A percentile compares a stretch with the other conserved stretches of the same genome.
Conservation (phyloP, 257 asterid genomes). For the Handroanthus guayacan region DNA sequence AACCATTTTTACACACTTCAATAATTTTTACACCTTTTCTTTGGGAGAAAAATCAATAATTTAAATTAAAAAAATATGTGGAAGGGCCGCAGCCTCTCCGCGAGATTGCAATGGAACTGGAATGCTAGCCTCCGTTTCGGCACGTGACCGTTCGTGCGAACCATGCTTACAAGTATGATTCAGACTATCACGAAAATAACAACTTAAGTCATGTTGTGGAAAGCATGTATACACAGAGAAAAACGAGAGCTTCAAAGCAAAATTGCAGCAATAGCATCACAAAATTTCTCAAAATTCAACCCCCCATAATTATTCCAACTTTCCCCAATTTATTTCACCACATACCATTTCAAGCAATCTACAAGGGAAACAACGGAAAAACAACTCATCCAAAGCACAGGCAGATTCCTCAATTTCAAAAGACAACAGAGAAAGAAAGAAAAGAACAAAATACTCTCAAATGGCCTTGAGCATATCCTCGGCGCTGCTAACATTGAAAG, state of each 20-base stretch:
- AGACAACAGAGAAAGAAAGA: constrained; percentile 13
- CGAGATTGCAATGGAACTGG: too few species aligned
- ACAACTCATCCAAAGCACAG: constrained; percentile 23
- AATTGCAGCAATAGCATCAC: neutral
- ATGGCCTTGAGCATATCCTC: constrained; percentile 87
- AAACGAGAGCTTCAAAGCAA: neutral
- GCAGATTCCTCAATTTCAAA: constrained; percentile 32
- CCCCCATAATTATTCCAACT: neutral
- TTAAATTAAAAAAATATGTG: too few species aligned
- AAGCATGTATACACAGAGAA: neutral
- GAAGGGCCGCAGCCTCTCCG: too few species aligned
- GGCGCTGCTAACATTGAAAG: constrained; percentile 96
- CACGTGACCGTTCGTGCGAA: too few species aligned
- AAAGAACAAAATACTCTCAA: constrained; percentile 37
- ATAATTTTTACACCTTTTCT: too few species aligned
- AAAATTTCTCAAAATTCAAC: constrained; percentile 25
- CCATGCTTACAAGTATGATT: neutral
- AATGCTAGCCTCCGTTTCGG: too few species aligned
- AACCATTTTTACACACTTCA: too few species aligned
- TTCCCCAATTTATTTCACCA: constrained; percentile 34
- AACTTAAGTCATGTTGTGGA: constrained; percentile 17
- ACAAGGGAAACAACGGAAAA: constrained; percentile 6
- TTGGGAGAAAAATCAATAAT: too few species aligned
- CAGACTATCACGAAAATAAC: neutral
- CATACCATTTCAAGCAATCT: constrained; percentile 8